These are phyloP conservation scores for Saccharomycodes ludwigii DNA, from an alignment of 805 yeast species.

Conservation along the genomic window DNA sequence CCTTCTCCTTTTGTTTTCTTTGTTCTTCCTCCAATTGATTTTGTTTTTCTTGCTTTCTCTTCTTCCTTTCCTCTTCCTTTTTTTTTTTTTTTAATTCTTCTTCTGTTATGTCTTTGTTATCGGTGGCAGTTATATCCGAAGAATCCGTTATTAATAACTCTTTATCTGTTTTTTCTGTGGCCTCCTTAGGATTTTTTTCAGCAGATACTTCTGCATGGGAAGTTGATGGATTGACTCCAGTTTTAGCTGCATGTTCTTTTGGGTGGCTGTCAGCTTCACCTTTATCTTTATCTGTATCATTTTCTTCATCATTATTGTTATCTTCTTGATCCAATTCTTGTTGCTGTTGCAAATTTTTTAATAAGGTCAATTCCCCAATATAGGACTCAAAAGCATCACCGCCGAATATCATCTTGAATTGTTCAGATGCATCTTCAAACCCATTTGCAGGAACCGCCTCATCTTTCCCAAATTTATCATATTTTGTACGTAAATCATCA, in stretches of 20 bases:
- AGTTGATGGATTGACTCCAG: neutral
- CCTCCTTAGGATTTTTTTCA: neutral
- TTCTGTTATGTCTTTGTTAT: slow-evolving; percentile 2
- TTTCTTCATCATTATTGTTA: slow-evolving; percentile 26
- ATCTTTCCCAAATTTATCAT: slow-evolving; percentile 67
- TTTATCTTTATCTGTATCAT: slow-evolving; percentile 21
- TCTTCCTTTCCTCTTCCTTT: slow-evolving; percentile 25
- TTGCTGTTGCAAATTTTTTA: slow-evolving; percentile 61
- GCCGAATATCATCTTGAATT: slow-evolving; percentile 65
- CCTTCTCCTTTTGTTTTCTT: slow-evolving; percentile 48
- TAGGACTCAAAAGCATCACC: slow-evolving; percentile 80
- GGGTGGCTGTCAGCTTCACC: slow-evolving; percentile 12
- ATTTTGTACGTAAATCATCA: slow-evolving; percentile 47
- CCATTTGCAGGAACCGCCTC: slow-evolving; percentile 60
- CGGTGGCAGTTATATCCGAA: slow-evolving; percentile 1
- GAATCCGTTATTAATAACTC: neutral
- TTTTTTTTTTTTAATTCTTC: slow-evolving; percentile 16
- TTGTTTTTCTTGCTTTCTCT: slow-evolving; percentile 32
- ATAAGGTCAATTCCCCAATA: slow-evolving; percentile 77
- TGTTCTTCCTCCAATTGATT: slow-evolving; percentile 73
- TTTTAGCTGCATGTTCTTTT: slow-evolving; percentile 7
- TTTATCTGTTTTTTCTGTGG: neutral
- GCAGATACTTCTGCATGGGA: neutral
- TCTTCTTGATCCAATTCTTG: slow-evolving; percentile 39
- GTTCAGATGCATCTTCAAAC: slow-evolving; percentile 64